Conservation (phyloP, 2,329 filamentous ascomycete species). For the Aspergillus floridensis region DNA sequence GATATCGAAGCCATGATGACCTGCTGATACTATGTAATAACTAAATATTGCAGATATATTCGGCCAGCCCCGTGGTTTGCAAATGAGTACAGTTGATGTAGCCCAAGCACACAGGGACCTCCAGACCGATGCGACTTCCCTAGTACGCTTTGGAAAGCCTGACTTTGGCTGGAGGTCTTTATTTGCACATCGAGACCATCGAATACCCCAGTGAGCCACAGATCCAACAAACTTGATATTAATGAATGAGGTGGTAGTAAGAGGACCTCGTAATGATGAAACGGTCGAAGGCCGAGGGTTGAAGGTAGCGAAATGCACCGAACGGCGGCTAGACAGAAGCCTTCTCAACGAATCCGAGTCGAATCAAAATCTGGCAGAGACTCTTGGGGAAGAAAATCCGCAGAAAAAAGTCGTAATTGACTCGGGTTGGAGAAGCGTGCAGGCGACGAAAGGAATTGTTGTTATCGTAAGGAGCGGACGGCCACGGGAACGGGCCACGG, state of each 20-base stretch:
- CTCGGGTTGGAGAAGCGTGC: conserved; percentile 9
- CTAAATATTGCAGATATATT: conserved; percentile 6
- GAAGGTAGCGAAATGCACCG: conserved; percentile 5
- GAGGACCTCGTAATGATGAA: background rate
- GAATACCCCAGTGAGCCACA: conserved; percentile 9
- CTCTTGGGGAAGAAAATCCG: background rate
- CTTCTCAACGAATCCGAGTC: background rate
- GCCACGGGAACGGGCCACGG: conserved; percentile 33
- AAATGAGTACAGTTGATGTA: conserved; percentile 14
- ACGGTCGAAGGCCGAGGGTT: background rate
- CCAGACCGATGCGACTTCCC: conserved; percentile 29
- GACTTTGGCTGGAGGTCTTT: conserved; percentile 28
- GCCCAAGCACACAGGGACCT: conserved; percentile 26
- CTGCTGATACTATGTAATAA: conserved; percentile 6
- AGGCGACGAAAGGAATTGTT: conserved; percentile 9
- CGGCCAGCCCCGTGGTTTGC: conserved; percentile 6
- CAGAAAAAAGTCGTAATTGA: conserved; percentile 7
- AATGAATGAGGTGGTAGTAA: conserved; percentile 2
- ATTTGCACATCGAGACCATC: conserved; percentile 22
- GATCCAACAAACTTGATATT: conserved; percentile 2
- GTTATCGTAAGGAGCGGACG: conserved; percentile 38
- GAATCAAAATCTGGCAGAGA: background rate
- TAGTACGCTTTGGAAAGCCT: conserved; percentile 22
- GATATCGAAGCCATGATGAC: conserved; percentile 38
- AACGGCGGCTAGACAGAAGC: background rate